Evolutionary conservation across 306 rosid genomes (phyloP), one percentile per base, ranked within the genome.

Genomic region (Citrullus amarus): DNA sequence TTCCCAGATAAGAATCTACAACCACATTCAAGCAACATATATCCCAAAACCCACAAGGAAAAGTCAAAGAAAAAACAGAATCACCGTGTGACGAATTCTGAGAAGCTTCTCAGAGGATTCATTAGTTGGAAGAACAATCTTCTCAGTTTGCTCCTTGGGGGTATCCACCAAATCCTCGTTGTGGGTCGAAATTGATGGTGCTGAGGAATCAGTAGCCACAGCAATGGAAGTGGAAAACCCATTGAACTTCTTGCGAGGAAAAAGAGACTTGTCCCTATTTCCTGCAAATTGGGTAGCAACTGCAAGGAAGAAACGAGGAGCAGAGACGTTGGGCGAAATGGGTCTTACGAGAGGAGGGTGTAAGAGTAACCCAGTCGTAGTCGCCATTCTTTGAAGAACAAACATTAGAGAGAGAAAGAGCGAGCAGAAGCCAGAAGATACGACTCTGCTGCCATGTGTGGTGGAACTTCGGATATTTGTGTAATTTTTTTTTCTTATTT

Each of bases 51-150:
- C 66, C 56, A 56, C 10, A 57, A n/a, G n/a, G 30, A 51, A 39
- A 53, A 18, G 61, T 34, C 4, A 4, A 16, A 36, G 50, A 48
- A 54, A 14, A 43, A 20, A 74, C 16, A 57, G 32, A 66, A 79
- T 76, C 84, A 95, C 99, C 92, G 99, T 85, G 83, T 95, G 99
- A 39, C 99, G 99, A 71, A 95, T 86, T 80, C 93, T 85, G 81
- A 95, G 98, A 39, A 95, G 96, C 44, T 78, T 85, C 78, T 83
- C 86, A 1, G 99, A 95, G 3, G 97, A 91, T 39, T 91, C 88
- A 76, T 95, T 95, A 69, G 98, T 87, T 0, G 98, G 99, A 22
- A 95, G 99, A 61, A 88, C 84, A 18, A 88, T n/a, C 81, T 65
- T 89, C 72, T 82, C 85, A 44, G 4, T 17, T 73, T 68, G 60